A percentile compares a stretch with the other conserved stretches of the same genome.
These are phyloP conservation scores for Strobilomyces confusus DNA, from an alignment of 768 basidiomycete genomes.

Conservation along the genomic window DNA sequence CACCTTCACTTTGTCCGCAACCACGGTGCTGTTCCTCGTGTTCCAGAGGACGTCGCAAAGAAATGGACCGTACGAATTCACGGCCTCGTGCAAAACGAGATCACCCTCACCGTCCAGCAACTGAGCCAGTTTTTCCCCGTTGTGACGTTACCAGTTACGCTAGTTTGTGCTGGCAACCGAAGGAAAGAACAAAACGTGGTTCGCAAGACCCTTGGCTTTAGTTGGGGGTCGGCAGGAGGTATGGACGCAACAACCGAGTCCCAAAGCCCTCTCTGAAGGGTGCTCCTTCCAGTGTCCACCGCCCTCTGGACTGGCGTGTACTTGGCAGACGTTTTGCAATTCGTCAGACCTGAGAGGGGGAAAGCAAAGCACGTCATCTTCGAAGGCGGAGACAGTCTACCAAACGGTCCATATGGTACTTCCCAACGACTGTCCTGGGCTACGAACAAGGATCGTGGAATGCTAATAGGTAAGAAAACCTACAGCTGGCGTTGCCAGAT, in stretches of 20 bases:
- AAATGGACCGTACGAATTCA: constrained; percentile 45
- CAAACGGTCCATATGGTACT: constrained; percentile 61
- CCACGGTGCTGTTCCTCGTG: constrained; percentile 54
- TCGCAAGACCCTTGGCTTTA: constrained; percentile 51
- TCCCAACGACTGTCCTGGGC: constrained; percentile 46
- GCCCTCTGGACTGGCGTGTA: constrained; percentile 60
- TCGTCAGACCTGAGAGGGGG: constrained; percentile 36
- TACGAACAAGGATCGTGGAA: constrained; percentile 40
- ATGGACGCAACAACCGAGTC: not conserved
- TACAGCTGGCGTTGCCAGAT: not conserved
- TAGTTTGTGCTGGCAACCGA: constrained; percentile 63
- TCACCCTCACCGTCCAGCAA: constrained; percentile 41
- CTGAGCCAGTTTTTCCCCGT: constrained; percentile 44
- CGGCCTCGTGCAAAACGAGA: constrained; percentile 34
- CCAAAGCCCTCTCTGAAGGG: not conserved
- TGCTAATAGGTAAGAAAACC: constrained; percentile 39
- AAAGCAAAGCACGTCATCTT: constrained; percentile 51
- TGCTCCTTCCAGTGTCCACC: constrained; percentile 36
- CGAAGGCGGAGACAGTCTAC: constrained; percentile 54
- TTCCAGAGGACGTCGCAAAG: constrained; percentile 33
- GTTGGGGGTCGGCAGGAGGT: constrained; percentile 50
- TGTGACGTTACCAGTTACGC: constrained; percentile 56
- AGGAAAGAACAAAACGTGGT: constrained; percentile 65
- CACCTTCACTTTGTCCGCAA: constrained; percentile 58
- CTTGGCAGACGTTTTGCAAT: constrained; percentile 49